Conservation (phyloP, 2,329 filamentous ascomycete species). For the Ramichloridium luteum region DNA sequence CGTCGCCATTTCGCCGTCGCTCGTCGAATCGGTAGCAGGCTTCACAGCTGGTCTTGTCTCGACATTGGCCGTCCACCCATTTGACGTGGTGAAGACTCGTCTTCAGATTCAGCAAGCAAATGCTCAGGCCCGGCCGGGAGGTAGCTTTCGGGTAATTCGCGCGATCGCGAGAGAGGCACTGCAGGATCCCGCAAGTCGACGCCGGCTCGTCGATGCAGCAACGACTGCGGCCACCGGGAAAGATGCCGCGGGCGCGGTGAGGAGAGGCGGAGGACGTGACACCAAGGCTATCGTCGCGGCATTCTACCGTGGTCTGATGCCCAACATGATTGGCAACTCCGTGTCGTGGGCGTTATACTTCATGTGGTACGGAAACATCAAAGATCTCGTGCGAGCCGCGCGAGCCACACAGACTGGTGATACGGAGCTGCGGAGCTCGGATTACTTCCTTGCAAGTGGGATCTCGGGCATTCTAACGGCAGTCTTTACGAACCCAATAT, state of each 20-base stretch:
- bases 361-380: constrained; percentile 54
- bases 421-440: constrained; percentile 43
- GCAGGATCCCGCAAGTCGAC: constrained; percentile 5
- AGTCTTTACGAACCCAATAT: constrained; percentile 82
- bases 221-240: constrained; percentile 3
- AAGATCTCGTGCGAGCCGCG: constrained; percentile 37
- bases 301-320: constrained; percentile 79
- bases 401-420: constrained; percentile 24
- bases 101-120: constrained; percentile 47
- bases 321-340: constrained; percentile 84
- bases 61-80: constrained; percentile 77
- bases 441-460: constrained; percentile 72
- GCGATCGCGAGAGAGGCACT: constrained; percentile 19
- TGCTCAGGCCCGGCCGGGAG: constrained; percentile 14
- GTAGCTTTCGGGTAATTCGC: constrained; percentile 17
- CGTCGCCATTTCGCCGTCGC: constrained; percentile 56
- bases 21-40: constrained; percentile 79
- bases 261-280: constrained; percentile 5
- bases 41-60: constrained; percentile 78
- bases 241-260: constrained; percentile 2
- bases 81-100: constrained; percentile 93
- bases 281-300: constrained; percentile 31
- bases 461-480: constrained; percentile 61
- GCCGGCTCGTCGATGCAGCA: constrained; percentile 1
- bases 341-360: constrained; percentile 90